Evolutionary conservation across 2,329 filamentous ascomycete species (phyloP).

Genomic region (Xylogone sp.): DNA sequence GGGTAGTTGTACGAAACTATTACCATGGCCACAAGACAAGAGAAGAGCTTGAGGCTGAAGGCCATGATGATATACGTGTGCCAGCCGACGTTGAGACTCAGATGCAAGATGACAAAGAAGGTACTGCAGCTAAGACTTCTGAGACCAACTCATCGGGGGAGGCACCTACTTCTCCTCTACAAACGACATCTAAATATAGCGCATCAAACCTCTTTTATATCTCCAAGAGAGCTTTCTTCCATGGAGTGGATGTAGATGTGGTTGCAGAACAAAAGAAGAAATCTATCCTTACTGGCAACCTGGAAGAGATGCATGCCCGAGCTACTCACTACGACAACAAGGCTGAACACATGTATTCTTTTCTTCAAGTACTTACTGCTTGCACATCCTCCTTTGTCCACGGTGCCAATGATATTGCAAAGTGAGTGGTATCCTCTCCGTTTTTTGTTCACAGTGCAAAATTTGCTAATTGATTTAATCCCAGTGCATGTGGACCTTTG

Average conservation of each 20-base stretch:
- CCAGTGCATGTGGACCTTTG: conserved; percentile 55
- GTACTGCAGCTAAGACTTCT: conserved; percentile 17
- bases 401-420: conserved; percentile 64
- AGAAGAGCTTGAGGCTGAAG: conserved; percentile 22
- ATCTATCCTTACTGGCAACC: conserved; percentile 46
- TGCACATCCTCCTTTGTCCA: conserved; percentile 72
- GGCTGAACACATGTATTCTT: conserved; percentile 61
- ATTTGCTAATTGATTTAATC: background rate
- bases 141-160: conserved; percentile 14
- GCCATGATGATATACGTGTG: background rate
- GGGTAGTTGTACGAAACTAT: conserved; percentile 33
- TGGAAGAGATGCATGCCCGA: conserved; percentile 52
- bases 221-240: conserved; percentile 40
- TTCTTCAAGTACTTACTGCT: conserved; percentile 63
- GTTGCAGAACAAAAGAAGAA: conserved; percentile 34
- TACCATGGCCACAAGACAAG: conserved; percentile 35
- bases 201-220: conserved; percentile 12
- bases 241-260: conserved; percentile 42
- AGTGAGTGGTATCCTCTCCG: conserved; percentile 16
- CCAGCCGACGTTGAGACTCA: conserved; percentile 20
- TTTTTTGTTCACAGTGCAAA: background rate
- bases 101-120: conserved; percentile 11
- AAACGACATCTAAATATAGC: conserved; percentile 3
- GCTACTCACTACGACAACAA: conserved; percentile 60
- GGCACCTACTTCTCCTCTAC: background rate